phyloP scores from a whole-genome alignment of 306 rosid species.

The Corylus heterophylla region DNA sequence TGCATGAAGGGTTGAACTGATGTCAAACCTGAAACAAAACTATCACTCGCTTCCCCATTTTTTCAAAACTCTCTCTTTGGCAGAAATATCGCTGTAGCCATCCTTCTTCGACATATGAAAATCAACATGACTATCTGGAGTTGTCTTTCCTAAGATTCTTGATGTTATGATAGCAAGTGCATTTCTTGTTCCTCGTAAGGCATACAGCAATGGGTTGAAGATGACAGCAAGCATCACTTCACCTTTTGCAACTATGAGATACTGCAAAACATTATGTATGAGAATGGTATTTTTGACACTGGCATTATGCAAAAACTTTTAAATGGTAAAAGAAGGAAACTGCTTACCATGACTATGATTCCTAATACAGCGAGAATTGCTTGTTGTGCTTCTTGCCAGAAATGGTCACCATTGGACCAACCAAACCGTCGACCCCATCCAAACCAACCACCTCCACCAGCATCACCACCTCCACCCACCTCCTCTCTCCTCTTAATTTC shows the following conservation, averaged over 20 bases:
- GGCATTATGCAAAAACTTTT: conserved; percentile 7
- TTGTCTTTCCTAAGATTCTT: conserved; percentile 46
- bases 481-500: conserved; percentile 93
- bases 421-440: conserved; percentile 87
- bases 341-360: conserved; percentile 63
- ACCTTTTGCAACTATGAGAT: conserved; percentile 75
- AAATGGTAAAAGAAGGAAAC: conserved; percentile 17
- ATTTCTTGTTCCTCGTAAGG: conserved; percentile 79
- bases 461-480: conserved; percentile 63
- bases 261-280: conserved; percentile 44
- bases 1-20: conserved; percentile 20
- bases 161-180: conserved; percentile 58
- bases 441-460: conserved; percentile 97
- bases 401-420: conserved; percentile 84
- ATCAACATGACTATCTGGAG: conserved; percentile 34
- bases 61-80: conserved; percentile 72
- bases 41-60: conserved; percentile 74
- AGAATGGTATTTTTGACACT: not conserved
- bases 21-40: conserved; percentile 35
- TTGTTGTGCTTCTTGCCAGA: conserved; percentile 89
- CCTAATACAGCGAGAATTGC: conserved; percentile 72
- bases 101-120: conserved; percentile 44
- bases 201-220: conserved; percentile 77
- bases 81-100: conserved; percentile 51
- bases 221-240: conserved; percentile 75